Conservation (phyloP, 1,284 basidiomycete species). For the Moesziomyces antarcticus region DNA sequence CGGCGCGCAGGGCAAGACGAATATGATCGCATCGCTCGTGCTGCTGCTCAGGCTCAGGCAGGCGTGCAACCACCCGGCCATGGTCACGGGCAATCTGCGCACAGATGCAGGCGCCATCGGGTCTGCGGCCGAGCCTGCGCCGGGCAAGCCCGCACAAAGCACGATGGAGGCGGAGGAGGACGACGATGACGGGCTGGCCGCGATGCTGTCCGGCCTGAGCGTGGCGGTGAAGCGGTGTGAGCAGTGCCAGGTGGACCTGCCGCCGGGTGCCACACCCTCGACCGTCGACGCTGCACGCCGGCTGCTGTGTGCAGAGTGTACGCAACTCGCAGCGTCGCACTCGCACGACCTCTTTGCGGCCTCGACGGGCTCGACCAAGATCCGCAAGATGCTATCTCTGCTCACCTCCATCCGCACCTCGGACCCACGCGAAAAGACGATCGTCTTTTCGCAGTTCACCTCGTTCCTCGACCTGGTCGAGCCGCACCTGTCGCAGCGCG, state of each 20-base stretch:
- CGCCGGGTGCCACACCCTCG: background rate
- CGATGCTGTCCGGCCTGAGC: conserved; percentile 77
- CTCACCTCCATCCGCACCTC: conserved; percentile 77
- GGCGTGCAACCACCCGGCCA: conserved; percentile 69
- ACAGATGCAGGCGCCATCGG: conserved; percentile 37
- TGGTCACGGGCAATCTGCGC: conserved; percentile 42
- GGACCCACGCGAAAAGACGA: conserved; percentile 80
- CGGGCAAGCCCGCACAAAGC: background rate
- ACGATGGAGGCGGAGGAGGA: conserved; percentile 24
- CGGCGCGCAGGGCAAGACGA: conserved; percentile 72
- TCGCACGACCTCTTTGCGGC: conserved; percentile 69
- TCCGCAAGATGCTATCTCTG: conserved; percentile 81
- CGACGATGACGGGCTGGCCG: conserved; percentile 77
- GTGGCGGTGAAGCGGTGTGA: conserved; percentile 68
- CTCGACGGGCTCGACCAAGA: conserved; percentile 75
- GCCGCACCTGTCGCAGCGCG: conserved; percentile 78
- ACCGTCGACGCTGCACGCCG: conserved; percentile 4
- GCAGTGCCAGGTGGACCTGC: conserved; percentile 45
- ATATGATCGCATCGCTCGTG: conserved; percentile 86
- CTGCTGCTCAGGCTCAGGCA: conserved; percentile 87
- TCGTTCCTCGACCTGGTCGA: conserved; percentile 87
- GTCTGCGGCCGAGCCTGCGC: conserved; percentile 10
- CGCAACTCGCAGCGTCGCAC: conserved; percentile 25
- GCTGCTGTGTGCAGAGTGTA: conserved; percentile 56
- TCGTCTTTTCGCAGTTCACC: conserved; percentile 83